These are phyloP conservation scores for Bonia amplexicaulis DNA, from an alignment of 176 grass and related monocot genomes.

Conservation along the genomic window DNA sequence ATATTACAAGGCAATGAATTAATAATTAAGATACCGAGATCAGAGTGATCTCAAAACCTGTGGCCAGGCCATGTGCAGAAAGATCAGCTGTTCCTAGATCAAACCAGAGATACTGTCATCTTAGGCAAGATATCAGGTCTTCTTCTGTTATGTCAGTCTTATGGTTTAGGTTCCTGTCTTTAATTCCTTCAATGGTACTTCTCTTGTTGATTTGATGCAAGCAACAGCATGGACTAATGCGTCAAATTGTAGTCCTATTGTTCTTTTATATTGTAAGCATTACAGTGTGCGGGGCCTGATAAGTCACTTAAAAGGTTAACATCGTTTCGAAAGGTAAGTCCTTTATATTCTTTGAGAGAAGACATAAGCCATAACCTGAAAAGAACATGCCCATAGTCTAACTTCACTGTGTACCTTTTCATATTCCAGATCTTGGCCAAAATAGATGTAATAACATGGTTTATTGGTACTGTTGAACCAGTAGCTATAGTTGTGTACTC, in stretches of 20 bases:
- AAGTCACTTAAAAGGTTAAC: not conserved
- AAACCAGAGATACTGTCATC: not conserved
- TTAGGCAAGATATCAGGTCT: not conserved
- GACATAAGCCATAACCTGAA: too few species aligned
- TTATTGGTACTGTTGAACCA: not conserved
- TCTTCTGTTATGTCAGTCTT: not conserved
- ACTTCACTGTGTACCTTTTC: not conserved
- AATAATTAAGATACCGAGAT: not conserved
- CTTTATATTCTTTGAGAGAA: not conserved
- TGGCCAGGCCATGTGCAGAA: conserved; percentile 14
- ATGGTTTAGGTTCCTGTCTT: not conserved
- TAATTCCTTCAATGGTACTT: not conserved
- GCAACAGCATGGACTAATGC: not conserved
- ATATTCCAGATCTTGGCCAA: not conserved
- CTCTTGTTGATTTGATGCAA: not conserved
- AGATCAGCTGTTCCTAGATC: conserved; percentile 15
- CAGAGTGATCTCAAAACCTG: conserved; percentile 20
- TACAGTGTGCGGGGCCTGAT: not conserved
- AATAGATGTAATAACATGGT: not conserved
- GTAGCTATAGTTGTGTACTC: not conserved
- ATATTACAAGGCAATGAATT: not conserved
- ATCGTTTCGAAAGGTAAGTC: conserved; percentile 10
- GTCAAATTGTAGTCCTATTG: not conserved
- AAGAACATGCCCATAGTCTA: too few species aligned
- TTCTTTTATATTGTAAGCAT: conserved; percentile 3